Evolutionary conservation across 2,329 filamentous ascomycete species (phyloP).

Genomic region (Thelonectria rubi): DNA sequence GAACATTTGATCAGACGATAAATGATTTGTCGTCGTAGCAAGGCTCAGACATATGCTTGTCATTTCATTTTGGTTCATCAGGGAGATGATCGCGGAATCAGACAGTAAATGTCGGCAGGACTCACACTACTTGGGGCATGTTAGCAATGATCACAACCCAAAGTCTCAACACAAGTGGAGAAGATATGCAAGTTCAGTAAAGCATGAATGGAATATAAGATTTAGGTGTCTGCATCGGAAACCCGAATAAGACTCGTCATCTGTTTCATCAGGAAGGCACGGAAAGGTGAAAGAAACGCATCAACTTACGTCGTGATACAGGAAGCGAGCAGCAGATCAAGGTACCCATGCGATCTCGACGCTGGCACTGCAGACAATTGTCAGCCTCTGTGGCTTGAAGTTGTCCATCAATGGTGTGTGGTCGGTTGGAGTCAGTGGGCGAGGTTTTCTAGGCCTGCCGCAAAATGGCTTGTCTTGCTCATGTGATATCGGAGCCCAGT

Average conservation of each 20-base stretch:
- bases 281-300: slow-evolving; percentile 22
- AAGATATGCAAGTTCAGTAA: slow-evolving; percentile 52
- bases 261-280: slow-evolving; percentile 59
- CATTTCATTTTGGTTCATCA: slow-evolving; percentile 89
- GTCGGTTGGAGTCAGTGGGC: slow-evolving; percentile 78
- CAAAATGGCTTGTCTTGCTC: slow-evolving; percentile 89
- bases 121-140: slow-evolving; percentile 35
- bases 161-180: slow-evolving; percentile 19
- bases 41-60: slow-evolving; percentile 99
- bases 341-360: background rate
- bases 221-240: slow-evolving; percentile 75
- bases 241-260: slow-evolving; percentile 84
- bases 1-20: slow-evolving; percentile 44
- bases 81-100: slow-evolving; percentile 45
- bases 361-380: slow-evolving; percentile 30
- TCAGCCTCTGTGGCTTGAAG: slow-evolving; percentile 34
- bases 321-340: background rate
- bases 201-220: slow-evolving; percentile 78
- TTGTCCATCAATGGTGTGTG: slow-evolving; percentile 21
- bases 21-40: slow-evolving; percentile 55
- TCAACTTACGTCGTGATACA: slow-evolving; percentile 30
- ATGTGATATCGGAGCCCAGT: slow-evolving; percentile 92
- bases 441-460: slow-evolving; percentile 99
- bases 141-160: slow-evolving; percentile 34
- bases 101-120: slow-evolving; percentile 27